Base-by-base conservation (phyloP, 2,329 filamentous ascomycete species). In the Beauveria rudraprayagi region DNA sequence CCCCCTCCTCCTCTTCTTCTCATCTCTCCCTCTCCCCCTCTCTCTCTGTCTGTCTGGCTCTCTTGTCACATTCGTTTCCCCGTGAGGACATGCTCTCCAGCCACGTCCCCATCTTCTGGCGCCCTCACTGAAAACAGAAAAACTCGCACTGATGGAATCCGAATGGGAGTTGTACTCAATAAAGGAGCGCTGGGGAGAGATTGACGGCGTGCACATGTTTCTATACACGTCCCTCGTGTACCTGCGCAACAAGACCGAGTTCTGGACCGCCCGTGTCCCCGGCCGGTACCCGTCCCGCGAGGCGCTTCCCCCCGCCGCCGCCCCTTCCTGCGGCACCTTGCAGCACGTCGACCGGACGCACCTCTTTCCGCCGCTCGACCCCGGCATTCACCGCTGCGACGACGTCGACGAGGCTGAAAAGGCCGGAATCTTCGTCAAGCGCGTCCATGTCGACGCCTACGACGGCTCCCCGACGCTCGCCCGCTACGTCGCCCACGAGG, bases 401-500 rank as follows among this genome's bases (percentile, higher is more conserved):
- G 34, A 22, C 14, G 34, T 22, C 19, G 19, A 26, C 17, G 26
- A 41, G 34, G 9, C 16, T 22, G 11, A 43, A 14, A 46, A 46
- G 19, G 9, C 9, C 28, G 2, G 16, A 19, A 8, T 50, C 8
- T 22, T 28, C 3, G 6, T 58, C 30, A 58, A 58, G 34, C 44
- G 30, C 44, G 43, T 47, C 19, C 30, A 22, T 8, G 14, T 58
- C 16, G n/a, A 22, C 55, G 44, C 41, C 8, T 58, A 40, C 28
- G 55, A 57, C 44, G 55, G 55, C 46, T 50, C 55, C 14, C 44
- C 28, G n/a, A 22, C 19, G 17, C 28, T 58, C 22, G 46, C 30
- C 30, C 55, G 50, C 30, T 50, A 58, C 44, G 28, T 50, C 7
- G 19, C 41, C 3, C 55, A 58, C 55, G 55, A 58, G 55, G 55